Base-by-base conservation (phyloP, 2,329 filamentous ascomycete species). In the Harringtonia lauricola region DNA sequence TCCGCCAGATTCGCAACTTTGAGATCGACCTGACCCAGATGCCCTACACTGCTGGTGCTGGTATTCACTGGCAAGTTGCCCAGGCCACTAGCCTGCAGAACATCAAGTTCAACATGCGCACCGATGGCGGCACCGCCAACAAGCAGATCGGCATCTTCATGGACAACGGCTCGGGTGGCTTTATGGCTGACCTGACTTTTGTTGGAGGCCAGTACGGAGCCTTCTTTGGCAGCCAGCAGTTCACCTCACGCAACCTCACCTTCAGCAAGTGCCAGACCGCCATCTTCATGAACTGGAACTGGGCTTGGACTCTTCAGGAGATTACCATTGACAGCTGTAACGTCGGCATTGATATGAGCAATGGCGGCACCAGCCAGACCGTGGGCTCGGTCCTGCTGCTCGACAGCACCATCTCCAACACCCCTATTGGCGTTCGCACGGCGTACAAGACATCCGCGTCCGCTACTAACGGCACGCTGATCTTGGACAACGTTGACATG, bases 401-500 rank as follows among this genome's bases (percentile, higher is more conserved):
- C 43, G 90, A 96, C 68, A 89, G 82, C 66, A 79, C 71, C 52
- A 78, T 95, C 55, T 74, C 70, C 51, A 82, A 85, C 64, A 90
- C 86, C 1, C 74, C 74, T 2, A 74, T 86, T 43, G 90, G 85
- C 52, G 72, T 95, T 55, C 76, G 76, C 53, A 90, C 87, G 22
- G 76, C 82, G 2, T 95, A 86, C 65, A 71, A 74, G 52, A 64
- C 72, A 7, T 21, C 40, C 7, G 61, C 64, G 44, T 71, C 78
- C 19, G 65, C 71, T 44, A 85, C 84, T 53, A 90, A 88, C 56
- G 86, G 86, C 48, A 86, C 85, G 14, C 73, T 95, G 37, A 74
- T 95, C 52, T 63, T 96, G 12, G 86, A 95, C 65, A 95, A 95
- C 53, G 86, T 94, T 29, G 87, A 95, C 64, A 87, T 95, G 64